phyloP scores from a whole-genome alignment of 768 basidiomycete genomes.

The Suillus cothurnatus region DNA sequence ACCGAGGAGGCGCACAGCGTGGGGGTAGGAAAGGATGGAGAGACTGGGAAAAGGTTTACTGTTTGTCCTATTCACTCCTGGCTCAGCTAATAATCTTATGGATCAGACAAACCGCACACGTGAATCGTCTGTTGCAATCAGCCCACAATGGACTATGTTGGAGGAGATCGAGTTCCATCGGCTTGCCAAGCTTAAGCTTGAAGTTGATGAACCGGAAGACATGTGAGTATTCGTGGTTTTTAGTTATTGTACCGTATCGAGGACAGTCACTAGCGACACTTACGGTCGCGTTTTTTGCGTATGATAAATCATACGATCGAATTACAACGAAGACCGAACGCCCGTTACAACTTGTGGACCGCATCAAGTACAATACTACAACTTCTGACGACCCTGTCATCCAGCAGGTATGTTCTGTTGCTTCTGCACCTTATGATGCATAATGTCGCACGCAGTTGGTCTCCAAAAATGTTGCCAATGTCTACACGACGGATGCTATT shows the following conservation, averaged over 20 bases:
- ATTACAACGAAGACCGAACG: conserved; percentile 92
- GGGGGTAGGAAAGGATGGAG: conserved; percentile 74
- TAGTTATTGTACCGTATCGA: background rate
- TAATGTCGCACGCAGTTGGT: conserved; percentile 58
- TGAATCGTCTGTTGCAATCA: conserved; percentile 93
- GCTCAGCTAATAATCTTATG: conserved; percentile 14
- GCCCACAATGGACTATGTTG: conserved; percentile 89
- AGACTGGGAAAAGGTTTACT: conserved; percentile 87
- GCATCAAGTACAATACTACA: conserved; percentile 96
- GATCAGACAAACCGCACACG: conserved; percentile 76
- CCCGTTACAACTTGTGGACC: conserved; percentile 89
- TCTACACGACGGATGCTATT: conserved; percentile 96
- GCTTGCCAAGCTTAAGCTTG: conserved; percentile 87
- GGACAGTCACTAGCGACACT: conserved; percentile 53
- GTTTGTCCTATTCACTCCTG: background rate
- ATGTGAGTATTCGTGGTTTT: conserved; percentile 55
- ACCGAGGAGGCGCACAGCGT: conserved; percentile 43
- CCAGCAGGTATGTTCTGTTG: conserved; percentile 62
- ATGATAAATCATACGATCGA: conserved; percentile 95
- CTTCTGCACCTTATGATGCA: conserved; percentile 10
- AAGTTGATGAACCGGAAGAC: conserved; percentile 90
- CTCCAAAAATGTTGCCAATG: conserved; percentile 74
- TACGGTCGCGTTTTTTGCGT: conserved; percentile 89
- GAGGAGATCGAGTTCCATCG: conserved; percentile 98
- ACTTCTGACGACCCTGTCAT: conserved; percentile 98